Evolutionary conservation across 2,329 filamentous ascomycete genomes (phyloP), one percentile per base, ranked within the genome.

Genomic region (Byssochlamys sp.): DNA sequence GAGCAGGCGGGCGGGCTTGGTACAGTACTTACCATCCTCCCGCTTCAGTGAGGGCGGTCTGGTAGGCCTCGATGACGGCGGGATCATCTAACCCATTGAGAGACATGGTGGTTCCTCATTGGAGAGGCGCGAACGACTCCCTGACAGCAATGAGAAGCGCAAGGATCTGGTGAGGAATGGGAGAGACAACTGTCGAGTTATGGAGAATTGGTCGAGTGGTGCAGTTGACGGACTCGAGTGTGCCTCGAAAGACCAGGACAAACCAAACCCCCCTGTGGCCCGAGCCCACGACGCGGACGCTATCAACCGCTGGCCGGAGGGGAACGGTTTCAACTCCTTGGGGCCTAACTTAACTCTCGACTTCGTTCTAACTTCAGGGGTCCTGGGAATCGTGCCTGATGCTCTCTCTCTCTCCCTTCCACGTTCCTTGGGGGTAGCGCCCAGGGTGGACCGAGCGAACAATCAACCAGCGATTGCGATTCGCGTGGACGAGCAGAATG

Each of bases 11-110:
- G 56, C 59, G 56, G 59, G 59, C 57, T 27, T 50, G 56, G 58
- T 48, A 79, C 88, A 55, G 58, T 48, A 79, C 88, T 75, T 82
- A 97, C 94, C 94, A 99, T 87, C 91, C 91, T 78, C 91, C 91
- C 58, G 90, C 84, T 75, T 97, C 94, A 59, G 83, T 83, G 66
- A 86, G 79, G 57, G 90, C 89, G 66, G 84, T 79, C 70, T 91
- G 88, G 76, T 95, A 87, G 68, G 91, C 91, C 77, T 95, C 90
- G 75, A 86, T 84, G 76, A 99, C 83, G 70, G 84, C 83, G 66
- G 82, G 78, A 77, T 85, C 83, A 78, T 96, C 91, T 76, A 97
- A 81, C 63, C 94, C 94, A 85, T 96, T 96, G 75, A 97, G 81
- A 80, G 92, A 96, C 92, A 97, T 97, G 67, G 65, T 64, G 68